These are phyloP conservation scores for Mucor plumbeus DNA, from an alignment of 371 early-diverging fungal genomes.

Conservation along the genomic window DNA sequence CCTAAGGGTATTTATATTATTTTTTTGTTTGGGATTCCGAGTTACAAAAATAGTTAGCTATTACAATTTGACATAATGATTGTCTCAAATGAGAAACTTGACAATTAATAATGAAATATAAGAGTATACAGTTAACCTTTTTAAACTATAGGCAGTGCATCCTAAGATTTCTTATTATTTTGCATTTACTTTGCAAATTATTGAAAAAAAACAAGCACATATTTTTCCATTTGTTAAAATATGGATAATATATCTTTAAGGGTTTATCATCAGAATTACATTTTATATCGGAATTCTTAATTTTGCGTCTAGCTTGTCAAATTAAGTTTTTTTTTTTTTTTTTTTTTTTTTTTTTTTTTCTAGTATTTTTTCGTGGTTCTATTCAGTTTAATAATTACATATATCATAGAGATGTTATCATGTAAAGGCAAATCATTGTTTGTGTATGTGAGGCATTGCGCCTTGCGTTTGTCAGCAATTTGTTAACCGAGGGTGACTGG, in stretches of 20 bases:
- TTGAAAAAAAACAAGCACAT: no score
- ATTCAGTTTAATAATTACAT: background rate
- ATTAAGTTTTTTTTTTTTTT: no score
- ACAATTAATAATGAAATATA: background rate
- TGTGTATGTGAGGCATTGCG: background rate
- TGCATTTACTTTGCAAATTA: no score
- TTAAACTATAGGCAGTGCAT: background rate
- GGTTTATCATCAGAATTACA: no score
- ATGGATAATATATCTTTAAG: no score
- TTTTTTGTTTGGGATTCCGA: background rate
- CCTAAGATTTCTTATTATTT: no score
- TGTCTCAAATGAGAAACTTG: slow-evolving; percentile 1
- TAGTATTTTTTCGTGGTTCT: no score
- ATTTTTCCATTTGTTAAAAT: no score
- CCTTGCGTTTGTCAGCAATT: background rate
- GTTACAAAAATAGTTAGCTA: background rate
- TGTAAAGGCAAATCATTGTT: background rate
- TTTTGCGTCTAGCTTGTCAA: no score
- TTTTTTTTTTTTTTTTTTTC: no score
- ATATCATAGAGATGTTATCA: background rate
- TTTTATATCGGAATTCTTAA: no score
- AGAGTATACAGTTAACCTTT: background rate
- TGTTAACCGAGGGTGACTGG: background rate
- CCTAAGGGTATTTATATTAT: background rate
- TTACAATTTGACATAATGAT: background rate